phyloP scores from a whole-genome alignment of 2,329 filamentous ascomycete genomes.

The Macrophomina tecta region DNA sequence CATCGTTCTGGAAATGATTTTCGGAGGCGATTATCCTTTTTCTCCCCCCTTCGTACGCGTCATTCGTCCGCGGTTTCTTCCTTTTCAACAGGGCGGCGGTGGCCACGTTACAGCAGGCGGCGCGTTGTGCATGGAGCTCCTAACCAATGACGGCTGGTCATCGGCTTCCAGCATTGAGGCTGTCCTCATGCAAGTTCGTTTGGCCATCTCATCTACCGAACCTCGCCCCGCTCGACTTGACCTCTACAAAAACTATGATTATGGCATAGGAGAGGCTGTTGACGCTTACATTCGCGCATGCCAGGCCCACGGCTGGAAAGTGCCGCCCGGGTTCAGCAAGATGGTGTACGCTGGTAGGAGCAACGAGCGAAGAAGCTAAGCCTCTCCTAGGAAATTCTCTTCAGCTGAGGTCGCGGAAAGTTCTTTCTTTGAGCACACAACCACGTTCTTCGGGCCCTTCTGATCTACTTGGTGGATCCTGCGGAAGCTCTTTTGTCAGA shows the following conservation, averaged over 20 bases:
- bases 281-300: constrained; percentile 76
- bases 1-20: constrained; percentile 81
- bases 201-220: constrained; percentile 74
- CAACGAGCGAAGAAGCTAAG: too few species aligned
- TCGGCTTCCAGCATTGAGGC: constrained; percentile 76
- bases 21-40: constrained; percentile 76
- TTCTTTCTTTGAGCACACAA: too few species aligned
- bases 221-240: constrained; percentile 75
- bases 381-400: background rate
- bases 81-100: constrained; percentile 75
- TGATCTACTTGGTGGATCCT: too few species aligned
- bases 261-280: constrained; percentile 72
- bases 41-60: constrained; percentile 85
- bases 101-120: constrained; percentile 86
- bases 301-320: constrained; percentile 71
- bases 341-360: constrained; percentile 1
- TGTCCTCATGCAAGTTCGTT: constrained; percentile 78
- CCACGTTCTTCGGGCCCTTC: too few species aligned
- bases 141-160: constrained; percentile 84
- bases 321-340: constrained; percentile 58
- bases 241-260: constrained; percentile 53
- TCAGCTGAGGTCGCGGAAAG: too few species aligned
- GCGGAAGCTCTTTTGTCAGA: too few species aligned
- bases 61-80: constrained; percentile 77
- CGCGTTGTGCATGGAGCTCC: constrained; percentile 81